phyloP scores from a whole-genome alignment of 2,329 filamentous ascomycete species.

The Coniochaeta prunicola region DNA sequence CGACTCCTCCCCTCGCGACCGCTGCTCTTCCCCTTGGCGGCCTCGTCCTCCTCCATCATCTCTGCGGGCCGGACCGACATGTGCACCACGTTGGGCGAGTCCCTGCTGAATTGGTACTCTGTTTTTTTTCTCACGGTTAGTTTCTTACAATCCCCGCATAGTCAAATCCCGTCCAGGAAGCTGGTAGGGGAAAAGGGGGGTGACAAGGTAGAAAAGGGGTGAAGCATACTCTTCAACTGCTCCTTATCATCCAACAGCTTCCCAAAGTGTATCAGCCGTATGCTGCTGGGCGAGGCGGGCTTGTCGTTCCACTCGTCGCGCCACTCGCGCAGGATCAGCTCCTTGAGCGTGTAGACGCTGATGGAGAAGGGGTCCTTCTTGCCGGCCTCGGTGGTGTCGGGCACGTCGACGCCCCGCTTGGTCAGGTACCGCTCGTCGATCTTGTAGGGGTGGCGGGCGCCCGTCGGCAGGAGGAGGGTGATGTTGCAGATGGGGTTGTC shows the following conservation, averaged over 20 bases:
- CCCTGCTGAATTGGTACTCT: slow-evolving; percentile 75
- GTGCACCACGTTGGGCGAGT: slow-evolving; percentile 79
- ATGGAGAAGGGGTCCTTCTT: slow-evolving; percentile 76
- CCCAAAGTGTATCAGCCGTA: slow-evolving; percentile 86
- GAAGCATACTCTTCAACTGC: slow-evolving; percentile 65
- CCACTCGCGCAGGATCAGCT: slow-evolving; percentile 91
- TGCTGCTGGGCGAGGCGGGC: slow-evolving; percentile 79
- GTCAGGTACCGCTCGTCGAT: slow-evolving; percentile 81
- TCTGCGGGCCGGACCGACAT: slow-evolving; percentile 89
- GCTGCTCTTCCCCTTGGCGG: slow-evolving; percentile 54
- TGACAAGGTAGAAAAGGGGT: neutral
- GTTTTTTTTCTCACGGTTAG: neutral
- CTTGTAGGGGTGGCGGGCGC: slow-evolving; percentile 80
- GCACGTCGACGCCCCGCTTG: slow-evolving; percentile 71
- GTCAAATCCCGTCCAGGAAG: too few species aligned
- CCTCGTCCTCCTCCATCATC: slow-evolving; percentile 72
- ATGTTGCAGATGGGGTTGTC: slow-evolving; percentile 56
- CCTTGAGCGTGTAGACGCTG: slow-evolving; percentile 89
- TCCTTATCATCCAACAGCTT: slow-evolving; percentile 86
- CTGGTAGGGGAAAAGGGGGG: neutral
- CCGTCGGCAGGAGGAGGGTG: slow-evolving; percentile 73
- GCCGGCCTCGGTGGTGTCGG: slow-evolving; percentile 53
- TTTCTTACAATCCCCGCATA: too few species aligned
- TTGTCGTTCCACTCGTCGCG: slow-evolving; percentile 83
- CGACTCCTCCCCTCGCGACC: slow-evolving; percentile 31